phyloP scores from a whole-genome alignment of 345 rosid genomes.

The Turnera subulata region DNA sequence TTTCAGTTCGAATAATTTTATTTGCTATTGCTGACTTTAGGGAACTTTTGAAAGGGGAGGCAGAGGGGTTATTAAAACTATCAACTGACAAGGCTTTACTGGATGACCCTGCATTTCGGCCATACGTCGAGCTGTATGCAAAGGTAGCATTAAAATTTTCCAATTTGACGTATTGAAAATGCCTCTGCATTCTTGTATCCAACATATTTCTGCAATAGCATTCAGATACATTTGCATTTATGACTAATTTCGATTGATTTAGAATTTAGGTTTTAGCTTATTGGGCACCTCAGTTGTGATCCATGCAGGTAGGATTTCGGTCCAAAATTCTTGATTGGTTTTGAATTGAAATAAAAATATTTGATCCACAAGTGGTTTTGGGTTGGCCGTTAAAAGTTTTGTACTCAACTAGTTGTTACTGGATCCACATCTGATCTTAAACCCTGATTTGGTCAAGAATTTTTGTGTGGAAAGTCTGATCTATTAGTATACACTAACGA shows the following conservation, averaged over 20 bases:
- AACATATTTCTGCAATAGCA: not conserved
- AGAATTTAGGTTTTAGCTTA: too few relatives aligned
- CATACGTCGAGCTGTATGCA: slow-evolving; percentile 73
- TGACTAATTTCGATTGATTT: too few relatives aligned
- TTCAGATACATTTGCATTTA: not conserved
- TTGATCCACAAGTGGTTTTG: not conserved
- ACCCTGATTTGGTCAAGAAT: too few relatives aligned
- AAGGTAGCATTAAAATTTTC: slow-evolving; percentile 42
- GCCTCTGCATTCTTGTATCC: not conserved
- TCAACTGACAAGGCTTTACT: slow-evolving; percentile 74
- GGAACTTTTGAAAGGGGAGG: slow-evolving; percentile 67
- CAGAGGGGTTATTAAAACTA: slow-evolving; percentile 81
- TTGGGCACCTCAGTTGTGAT: too few relatives aligned
- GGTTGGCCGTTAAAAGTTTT: too few relatives aligned
- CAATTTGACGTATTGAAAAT: not conserved
- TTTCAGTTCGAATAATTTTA: slow-evolving; percentile 1
- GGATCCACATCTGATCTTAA: too few relatives aligned
- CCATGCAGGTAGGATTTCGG: slow-evolving; percentile 2
- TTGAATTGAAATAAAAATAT: slow-evolving; percentile 1
- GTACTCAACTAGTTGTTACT: too few relatives aligned
- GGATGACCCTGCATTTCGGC: slow-evolving; percentile 64
- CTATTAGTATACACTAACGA: too few relatives aligned
- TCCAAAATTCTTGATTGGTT: too few relatives aligned
- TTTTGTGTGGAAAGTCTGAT: too few relatives aligned
- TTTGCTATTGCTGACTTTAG: slow-evolving; percentile 26